These are phyloP conservation scores for Candida boidinii DNA, from an alignment of 805 yeast genomes.

Conservation along the genomic window DNA sequence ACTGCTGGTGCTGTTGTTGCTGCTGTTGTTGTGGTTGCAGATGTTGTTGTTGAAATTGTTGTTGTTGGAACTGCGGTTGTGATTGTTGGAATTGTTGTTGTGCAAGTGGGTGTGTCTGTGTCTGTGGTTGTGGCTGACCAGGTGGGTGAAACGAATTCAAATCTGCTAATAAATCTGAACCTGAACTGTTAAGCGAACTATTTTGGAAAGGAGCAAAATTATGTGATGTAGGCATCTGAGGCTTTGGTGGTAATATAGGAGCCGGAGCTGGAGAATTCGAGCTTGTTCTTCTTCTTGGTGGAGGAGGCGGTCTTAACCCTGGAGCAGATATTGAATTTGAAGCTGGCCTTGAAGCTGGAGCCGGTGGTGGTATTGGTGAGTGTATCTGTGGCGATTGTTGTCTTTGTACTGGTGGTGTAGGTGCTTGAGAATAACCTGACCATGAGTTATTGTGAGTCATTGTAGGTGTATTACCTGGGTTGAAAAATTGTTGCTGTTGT, in stretches of 20 bases:
- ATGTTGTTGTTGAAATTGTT: too few species aligned
- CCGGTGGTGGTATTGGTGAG: conserved; percentile 5
- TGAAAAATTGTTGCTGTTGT: conserved; percentile 5
- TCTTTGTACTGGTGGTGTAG: conserved; percentile 9
- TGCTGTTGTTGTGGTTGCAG: too few species aligned
- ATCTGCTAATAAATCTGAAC: too few species aligned
- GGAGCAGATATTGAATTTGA: conserved; percentile 24
- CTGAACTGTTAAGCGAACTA: too few species aligned
- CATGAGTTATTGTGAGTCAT: conserved; percentile 4
- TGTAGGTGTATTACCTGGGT: conserved; percentile 12
- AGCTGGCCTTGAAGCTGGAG: conserved; percentile 2
- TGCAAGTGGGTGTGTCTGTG: too few species aligned
- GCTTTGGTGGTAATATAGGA: conserved; percentile 26
- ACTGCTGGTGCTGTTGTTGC: too few species aligned
- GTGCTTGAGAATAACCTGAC: conserved; percentile 2
- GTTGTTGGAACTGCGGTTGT: too few species aligned
- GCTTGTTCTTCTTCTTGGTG: conserved; percentile 7
- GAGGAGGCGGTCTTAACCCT: conserved; percentile 31
- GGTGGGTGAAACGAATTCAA: too few species aligned
- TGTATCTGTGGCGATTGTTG: conserved; percentile 7
- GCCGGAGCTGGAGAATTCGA: conserved; percentile 8
- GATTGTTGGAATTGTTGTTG: too few species aligned
- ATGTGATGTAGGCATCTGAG: conserved; percentile 4
- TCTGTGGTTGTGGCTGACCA: too few species aligned
- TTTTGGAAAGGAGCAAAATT: too few species aligned